Evolutionary conservation across 441 rosid genomes (phyloP), one percentile per base, ranked within the genome.

Genomic region (Erodium trifolium): DNA sequence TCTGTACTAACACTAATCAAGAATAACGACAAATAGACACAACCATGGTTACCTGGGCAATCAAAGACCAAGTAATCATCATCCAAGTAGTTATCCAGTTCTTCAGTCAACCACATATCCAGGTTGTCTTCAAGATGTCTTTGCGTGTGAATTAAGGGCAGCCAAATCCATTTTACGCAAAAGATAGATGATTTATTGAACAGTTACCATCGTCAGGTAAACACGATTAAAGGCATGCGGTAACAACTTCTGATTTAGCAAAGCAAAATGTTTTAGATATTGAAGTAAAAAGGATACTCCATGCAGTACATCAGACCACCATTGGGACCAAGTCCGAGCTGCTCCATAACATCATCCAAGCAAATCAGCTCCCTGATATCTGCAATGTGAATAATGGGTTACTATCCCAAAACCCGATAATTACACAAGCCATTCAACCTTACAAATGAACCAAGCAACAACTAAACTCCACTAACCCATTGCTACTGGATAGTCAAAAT

Each of bases 311-410:
- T 60, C 2, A 91, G 88, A 57, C 85, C 96, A 60, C 99, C 96
- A 82, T 91, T 89, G 12, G 95, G 99, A 76, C 96, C 97, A 49
- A 93, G 78, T n/a, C 87, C 85, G 49, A 89, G 82, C 66, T 89
- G 92, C 81, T 91, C 93, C 99, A 93, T 93, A 6, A 91, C 96
- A 79, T 87, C 88, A 65, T 93, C 96, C 84, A 93, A 81, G 31
- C 89, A 86, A 76, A 93, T 71, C 72, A 89, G 92, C 71, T 87
- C 96, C 73, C 95, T 83, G 23, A 91, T 91, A 83, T 93, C 96
- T 93, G 79, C 81, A 80, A 63, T 57, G 18, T 60, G 37, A 60
- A 69, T 19, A 12, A 5, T 10, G 45, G 13, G 63, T 31, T 23
- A 47, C 31, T 45, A 18, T 53, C 59, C 29, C 29, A 19, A 69